Conservation (phyloP, 179 eudicot genomes). For the Amaranthus tricolor region DNA sequence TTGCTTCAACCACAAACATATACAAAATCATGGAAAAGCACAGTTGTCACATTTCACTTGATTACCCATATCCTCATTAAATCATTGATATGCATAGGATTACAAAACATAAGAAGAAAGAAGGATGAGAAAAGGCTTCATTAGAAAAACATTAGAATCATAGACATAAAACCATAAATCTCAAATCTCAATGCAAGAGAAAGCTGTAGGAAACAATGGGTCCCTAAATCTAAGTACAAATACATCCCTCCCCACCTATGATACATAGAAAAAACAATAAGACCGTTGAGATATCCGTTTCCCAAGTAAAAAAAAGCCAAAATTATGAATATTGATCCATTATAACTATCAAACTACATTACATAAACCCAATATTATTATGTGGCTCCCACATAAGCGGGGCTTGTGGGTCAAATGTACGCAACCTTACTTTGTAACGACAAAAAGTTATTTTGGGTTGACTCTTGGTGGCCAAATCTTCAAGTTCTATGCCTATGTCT, state of each 20-base stretch:
- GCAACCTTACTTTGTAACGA: too few relatives aligned
- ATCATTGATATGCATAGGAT: background rate
- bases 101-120: too few relatives aligned
- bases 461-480: too few relatives aligned
- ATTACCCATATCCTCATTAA: background rate
- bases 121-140: too few relatives aligned
- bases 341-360: too few relatives aligned
- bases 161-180: background rate
- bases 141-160: background rate
- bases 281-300: background rate
- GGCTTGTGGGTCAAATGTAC: too few relatives aligned
- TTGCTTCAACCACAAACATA: constrained; percentile 7
- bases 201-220: background rate
- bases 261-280: too few relatives aligned
- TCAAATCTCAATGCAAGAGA: background rate
- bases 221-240: background rate
- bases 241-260: too few relatives aligned
- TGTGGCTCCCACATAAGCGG: too few relatives aligned
- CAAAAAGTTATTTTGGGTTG: too few relatives aligned
- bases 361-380: too few relatives aligned
- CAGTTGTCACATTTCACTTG: background rate
- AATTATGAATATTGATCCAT: background rate
- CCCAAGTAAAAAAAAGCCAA: background rate
- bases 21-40: background rate
- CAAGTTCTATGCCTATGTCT: too few relatives aligned